phyloP scores from a whole-genome alignment of 2,329 filamentous ascomycete species.

The Neofusicoccum umdonicola region DNA sequence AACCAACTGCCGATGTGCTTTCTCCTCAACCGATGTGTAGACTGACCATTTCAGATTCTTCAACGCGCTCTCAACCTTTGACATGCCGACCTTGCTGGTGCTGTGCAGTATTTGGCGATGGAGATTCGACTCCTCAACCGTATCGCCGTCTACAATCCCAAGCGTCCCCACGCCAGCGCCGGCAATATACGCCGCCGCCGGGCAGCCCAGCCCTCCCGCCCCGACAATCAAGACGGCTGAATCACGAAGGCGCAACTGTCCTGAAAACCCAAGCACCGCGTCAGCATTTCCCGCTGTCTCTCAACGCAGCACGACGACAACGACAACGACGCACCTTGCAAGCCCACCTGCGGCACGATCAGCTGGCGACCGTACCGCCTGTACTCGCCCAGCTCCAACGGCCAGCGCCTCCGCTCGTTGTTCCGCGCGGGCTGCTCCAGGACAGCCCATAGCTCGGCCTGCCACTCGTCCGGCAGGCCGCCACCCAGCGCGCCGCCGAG shows the following conservation, averaged over 20 bases:
- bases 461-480: slow-evolving; percentile 43
- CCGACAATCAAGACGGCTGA: slow-evolving; percentile 78
- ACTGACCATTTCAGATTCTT: slow-evolving; percentile 45
- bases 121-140: slow-evolving; percentile 84
- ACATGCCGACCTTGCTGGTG: slow-evolving; percentile 66
- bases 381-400: slow-evolving; percentile 71
- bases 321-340: slow-evolving; percentile 56
- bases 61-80: slow-evolving; percentile 73
- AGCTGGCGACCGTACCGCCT: slow-evolving; percentile 86
- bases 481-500: slow-evolving; percentile 38
- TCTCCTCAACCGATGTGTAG: too few relatives aligned
- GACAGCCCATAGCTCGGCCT: slow-evolving; percentile 41
- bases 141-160: slow-evolving; percentile 83
- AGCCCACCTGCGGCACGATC: slow-evolving; percentile 78
- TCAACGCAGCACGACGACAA: too few relatives aligned
- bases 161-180: slow-evolving; percentile 82
- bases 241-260: slow-evolving; percentile 70
- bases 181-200: slow-evolving; percentile 87
- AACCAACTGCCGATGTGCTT: background rate
- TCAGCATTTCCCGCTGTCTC: background rate
- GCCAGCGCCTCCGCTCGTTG: slow-evolving; percentile 52
- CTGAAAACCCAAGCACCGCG: slow-evolving; percentile 41
- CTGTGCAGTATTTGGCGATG: slow-evolving; percentile 87
- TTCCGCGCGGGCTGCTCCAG: slow-evolving; percentile 28
- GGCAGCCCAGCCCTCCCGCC: slow-evolving; percentile 85